A percentile compares a stretch with the other conserved stretches of the same genome.
These are phyloP conservation scores for Chlamydomonas schloesseri DNA, from an alignment of 139 green algal species.

Conservation along the genomic window DNA sequence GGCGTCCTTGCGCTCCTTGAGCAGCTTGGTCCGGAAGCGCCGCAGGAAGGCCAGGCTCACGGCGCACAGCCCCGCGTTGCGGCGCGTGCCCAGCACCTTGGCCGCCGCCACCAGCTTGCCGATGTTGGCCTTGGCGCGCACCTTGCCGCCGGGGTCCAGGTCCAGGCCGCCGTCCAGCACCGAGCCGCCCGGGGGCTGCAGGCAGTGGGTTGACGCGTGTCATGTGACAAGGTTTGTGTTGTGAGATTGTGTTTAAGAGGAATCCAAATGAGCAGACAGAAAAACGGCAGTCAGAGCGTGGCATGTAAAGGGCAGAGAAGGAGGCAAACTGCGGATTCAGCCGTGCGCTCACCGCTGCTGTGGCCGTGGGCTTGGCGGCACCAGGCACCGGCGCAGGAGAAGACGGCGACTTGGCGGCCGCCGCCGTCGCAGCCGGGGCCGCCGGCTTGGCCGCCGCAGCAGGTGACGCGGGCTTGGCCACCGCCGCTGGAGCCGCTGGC, in stretches of 20 bases:
- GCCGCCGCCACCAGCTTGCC: not conserved
- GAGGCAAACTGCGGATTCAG: not conserved
- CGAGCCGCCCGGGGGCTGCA: too few species aligned
- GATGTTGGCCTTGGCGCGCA: not conserved
- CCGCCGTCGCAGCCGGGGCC: not conserved
- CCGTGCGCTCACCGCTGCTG: not conserved
- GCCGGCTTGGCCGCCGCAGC: not conserved
- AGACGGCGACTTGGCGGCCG: not conserved
- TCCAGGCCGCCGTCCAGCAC: not conserved
- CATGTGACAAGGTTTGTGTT: too few species aligned
- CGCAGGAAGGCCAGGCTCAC: slow-evolving; percentile 38
- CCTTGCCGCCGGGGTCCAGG: too few species aligned
- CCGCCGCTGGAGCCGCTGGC: not conserved
- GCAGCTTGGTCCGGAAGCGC: slow-evolving; percentile 30
- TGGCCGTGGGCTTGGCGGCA: not conserved
- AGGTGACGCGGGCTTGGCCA: not conserved
- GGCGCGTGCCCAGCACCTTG: slow-evolving; percentile 21
- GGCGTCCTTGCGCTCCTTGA: slow-evolving; percentile 7
- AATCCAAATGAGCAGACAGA: too few species aligned
- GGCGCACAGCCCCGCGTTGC: slow-evolving; percentile 37
- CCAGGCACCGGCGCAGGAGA: not conserved
- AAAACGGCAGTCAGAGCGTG: not conserved
- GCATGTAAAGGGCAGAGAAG: not conserved
- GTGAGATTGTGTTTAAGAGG: too few species aligned
- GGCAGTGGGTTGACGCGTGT: too few species aligned